Evolutionary conservation across 2,329 filamentous ascomycete species (phyloP), one percentile per base, ranked within the genome.

Genomic region (Sclerotinia subarctica): DNA sequence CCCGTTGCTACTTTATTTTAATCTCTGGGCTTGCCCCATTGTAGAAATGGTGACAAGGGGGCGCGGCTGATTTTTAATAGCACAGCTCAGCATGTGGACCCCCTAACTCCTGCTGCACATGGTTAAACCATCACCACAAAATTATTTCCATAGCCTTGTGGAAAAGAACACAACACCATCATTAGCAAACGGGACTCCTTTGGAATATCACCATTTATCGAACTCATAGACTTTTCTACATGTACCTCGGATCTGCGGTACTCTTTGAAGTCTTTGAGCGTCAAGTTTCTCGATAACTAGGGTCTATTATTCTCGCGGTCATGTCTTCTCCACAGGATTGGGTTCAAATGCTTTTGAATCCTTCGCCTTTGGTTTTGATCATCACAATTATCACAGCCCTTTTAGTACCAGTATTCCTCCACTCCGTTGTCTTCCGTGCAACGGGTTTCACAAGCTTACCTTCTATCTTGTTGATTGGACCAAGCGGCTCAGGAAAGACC

Each of bases 401-500:
- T 72, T 89, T 66, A 7, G 82, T 91, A 38, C 95, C 95, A 26
- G 76, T 96, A 64, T 77, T 96, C 66, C 83, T 97, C 59, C 95
- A 98, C 81, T 78, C 86, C 68, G 81, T 90, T 77, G 71, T 77
- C 85, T 97, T 93, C 78, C 86, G 85, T 67, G 84, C 86, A 62
- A 85, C 85, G 51, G 85, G 88, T 19, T 89, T 90, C 74, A 86
- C 86, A 49, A 84, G 83, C 19, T 85, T 91, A 35, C 93, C 94
- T 62, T 90, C 90, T 10, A 88, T 98, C 70, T 82, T 97, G 13
- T 85, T 97, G 54, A 78, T 94, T 60, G 95, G 95, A 0, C 93
- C 94, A 21, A 89, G 89, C 67, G 91, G 89, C 71, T 86, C 88
- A 62, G 95, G 95, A 75, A 99, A 98, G 82, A 98, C 95, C 0